Base-by-base conservation (phyloP, 352 stramenopile species). In the Phytophthora citricola region DNA sequence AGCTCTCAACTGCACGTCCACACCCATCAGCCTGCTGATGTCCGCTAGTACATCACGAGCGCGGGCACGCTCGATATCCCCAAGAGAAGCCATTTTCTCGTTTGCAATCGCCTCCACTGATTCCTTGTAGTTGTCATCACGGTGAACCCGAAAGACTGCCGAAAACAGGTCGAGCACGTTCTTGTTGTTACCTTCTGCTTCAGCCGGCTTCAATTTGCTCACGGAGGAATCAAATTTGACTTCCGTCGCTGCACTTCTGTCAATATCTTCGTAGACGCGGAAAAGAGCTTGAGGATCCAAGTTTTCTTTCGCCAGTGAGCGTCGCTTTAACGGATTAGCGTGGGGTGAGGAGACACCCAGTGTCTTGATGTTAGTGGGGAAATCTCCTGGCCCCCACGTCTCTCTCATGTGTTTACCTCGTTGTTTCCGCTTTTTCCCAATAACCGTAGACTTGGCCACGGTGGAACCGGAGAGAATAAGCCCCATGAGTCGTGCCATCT, bases 371-470 rank as follows among this genome's bases (percentile, higher is more conserved):
- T 69, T 75, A 31, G 66, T 49, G 12, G 73, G 63, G 29, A 94
- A 86, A 55, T 94, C 83, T 0, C 84, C 87, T 0, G 87, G 87
- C 43, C 76, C 73, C 87, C 87, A 94, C 15, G 87, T 94, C 64
- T 93, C 84, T 29, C 87, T 69, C 43, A 53, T 72, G 9, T 80
- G 78, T 53, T 93, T 91, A 5, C 39, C 47, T 0, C 73, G 58
- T 15, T 66, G 67, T 44, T 75, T 86, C 15, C 50, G 39, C 14
- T 73, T 49, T 43, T 53, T 76, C 38, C 53, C 61, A 31, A 29
- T 26, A 31, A 29, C 31, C 10, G 45, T 36, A 40, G 49, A 20
- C 31, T 82, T 66, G 24, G 62, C 45, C 3, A 79, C 53, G 2
- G 73, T 81, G 15, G 73, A 66, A 34, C 83, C 81, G 5, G 79